phyloP scores from a whole-genome alignment of 73 alveolate species.

The Paramecium biaurelia region DNA sequence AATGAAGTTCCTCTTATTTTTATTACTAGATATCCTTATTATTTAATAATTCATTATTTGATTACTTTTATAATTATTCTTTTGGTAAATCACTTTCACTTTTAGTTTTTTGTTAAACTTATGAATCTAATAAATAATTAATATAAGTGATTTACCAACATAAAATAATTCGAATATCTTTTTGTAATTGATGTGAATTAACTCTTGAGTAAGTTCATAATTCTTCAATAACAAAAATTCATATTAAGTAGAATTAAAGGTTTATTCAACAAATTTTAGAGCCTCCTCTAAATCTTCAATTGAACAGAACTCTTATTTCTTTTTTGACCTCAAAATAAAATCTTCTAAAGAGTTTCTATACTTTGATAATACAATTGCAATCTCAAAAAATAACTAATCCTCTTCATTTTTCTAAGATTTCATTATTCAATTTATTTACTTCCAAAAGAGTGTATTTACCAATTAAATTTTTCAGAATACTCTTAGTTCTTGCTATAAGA shows the following conservation, averaged over 20 bases:
- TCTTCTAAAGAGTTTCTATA: neutral
- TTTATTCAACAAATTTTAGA: conserved; percentile 15
- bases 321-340: neutral
- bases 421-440: neutral
- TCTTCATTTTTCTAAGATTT: conserved; percentile 10
- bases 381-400: neutral
- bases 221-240: neutral
- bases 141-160: neutral
- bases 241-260: neutral
- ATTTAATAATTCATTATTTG: neutral
- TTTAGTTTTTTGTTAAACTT: neutral
- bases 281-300: conserved; percentile 35
- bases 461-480: conserved; percentile 18
- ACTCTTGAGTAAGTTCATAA: neutral
- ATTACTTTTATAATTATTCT: neutral
- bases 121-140: neutral
- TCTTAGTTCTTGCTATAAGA: neutral
- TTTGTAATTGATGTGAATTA: neutral
- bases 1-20: neutral
- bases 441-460: neutral
- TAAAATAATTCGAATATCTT: neutral
- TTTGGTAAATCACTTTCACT: neutral
- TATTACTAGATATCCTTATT: neutral
- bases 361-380: neutral
- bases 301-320: neutral